Evolutionary conservation across 2,329 filamentous ascomycete species (phyloP).

Genomic region (Sclerotinia sclerotiorum): DNA sequence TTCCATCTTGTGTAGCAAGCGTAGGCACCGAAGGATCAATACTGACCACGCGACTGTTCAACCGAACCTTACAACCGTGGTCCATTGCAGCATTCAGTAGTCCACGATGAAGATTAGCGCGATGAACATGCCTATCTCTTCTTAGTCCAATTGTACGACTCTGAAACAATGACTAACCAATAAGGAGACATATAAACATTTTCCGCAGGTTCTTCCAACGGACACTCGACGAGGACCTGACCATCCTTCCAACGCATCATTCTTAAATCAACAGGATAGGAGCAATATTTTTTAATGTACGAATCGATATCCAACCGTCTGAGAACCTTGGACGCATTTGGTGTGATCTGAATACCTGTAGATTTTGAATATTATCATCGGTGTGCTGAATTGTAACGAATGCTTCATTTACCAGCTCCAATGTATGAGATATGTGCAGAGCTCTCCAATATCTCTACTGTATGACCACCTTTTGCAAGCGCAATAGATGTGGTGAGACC

Average conservation of each 20-base stretch:
- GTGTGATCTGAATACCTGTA: constrained; percentile 4
- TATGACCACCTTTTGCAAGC: constrained; percentile 27
- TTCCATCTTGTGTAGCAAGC: background rate
- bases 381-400: background rate
- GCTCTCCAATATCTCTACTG: constrained; percentile 16
- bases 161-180: background rate
- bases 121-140: constrained; percentile 5
- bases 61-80: background rate
- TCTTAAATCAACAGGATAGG: constrained; percentile 26
- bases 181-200: constrained; percentile 22
- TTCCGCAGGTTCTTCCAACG: constrained; percentile 28
- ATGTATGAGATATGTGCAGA: background rate
- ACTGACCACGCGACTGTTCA: constrained; percentile 1
- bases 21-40: background rate
- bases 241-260: constrained; percentile 32
- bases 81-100: background rate
- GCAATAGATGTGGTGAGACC: constrained; percentile 29
- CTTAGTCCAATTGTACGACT: background rate
- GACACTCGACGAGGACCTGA: constrained; percentile 27
- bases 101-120: constrained; percentile 4
- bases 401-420: constrained; percentile 4
- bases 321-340: background rate
- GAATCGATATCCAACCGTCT: background rate
- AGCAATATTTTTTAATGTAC: constrained; percentile 29
- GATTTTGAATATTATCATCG: background rate